Base-by-base conservation (phyloP, 345 rosid species). In the Eucalyptus pauciflora region DNA sequence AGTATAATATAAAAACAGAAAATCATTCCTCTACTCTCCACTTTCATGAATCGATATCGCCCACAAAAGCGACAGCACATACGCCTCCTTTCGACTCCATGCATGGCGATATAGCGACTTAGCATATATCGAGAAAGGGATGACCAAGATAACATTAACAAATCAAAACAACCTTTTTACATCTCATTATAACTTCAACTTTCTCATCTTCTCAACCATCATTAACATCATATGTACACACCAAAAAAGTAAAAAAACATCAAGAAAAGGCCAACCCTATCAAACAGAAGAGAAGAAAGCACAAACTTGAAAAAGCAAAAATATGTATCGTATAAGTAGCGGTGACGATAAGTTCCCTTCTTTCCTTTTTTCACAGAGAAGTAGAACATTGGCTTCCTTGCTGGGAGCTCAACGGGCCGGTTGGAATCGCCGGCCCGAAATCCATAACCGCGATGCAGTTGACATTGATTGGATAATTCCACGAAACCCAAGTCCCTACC, bases 401-500 rank as follows among this genome's bases (percentile, higher is more conserved):
- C 89, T 87, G 88, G 33, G 96, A 88, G 88, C 89, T 93, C 79
- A 96, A 87, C 12, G 98, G 98, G 69, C 90, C 89, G 5, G 93
- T 90, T 24, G 96, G 95, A 51, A 88, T 71, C 91, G 92, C 85
- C 5, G 92, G 92, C 86, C 95, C 97, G 89, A 98, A 94, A 85
- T 92, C 94, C 91, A 97, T 90, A 31, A 94, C 90, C 58, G 97
- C 96, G 56, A 94, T 87, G 91, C 99, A 98, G 48, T 94, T 90
- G 6, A 97, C 95, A 76, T 94, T 93, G 67, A 98, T 88, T 88
- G 93, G 93, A 91, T 96, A 95, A 13, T 91, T 88, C 2, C 97
- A 96, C 1, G 99, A 98, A 86, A 98, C 98, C 97, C 99, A 97
- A 49, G 96, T 93, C 41, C 99, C 98, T 29, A 96, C 94, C 91